A percentile compares a stretch with the other conserved stretches of the same genome.
Conservation (phyloP, 441 rosid species). For the Pelargonium hybrid region DNA sequence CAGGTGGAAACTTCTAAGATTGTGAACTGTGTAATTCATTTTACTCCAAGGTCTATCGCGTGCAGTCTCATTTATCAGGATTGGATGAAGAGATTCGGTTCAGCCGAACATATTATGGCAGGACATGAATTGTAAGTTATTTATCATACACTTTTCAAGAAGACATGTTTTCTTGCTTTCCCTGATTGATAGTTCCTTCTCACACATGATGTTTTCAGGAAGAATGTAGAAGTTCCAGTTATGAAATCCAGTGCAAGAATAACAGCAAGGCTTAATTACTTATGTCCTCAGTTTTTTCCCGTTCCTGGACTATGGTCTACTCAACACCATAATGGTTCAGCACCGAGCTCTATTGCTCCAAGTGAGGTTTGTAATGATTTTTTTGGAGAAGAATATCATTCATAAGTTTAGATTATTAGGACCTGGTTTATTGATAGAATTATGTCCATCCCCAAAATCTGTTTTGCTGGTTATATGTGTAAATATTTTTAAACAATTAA, state of each 20-base stretch:
- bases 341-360: slow-evolving; percentile 19
- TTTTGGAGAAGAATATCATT: background rate
- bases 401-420: background rate
- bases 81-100: slow-evolving; percentile 74
- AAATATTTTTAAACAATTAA: slow-evolving; percentile 1
- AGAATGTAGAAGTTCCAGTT: slow-evolving; percentile 73
- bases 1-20: slow-evolving; percentile 28
- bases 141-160: background rate
- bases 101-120: slow-evolving; percentile 74
- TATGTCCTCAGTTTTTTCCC: slow-evolving; percentile 93
- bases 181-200: slow-evolving; percentile 18
- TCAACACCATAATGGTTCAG: slow-evolving; percentile 7
- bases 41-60: slow-evolving; percentile 57
- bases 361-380: slow-evolving; percentile 39
- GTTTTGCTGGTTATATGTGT: slow-evolving; percentile 9
- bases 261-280: slow-evolving; percentile 71
- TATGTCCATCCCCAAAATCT: background rate
- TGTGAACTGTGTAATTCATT: slow-evolving; percentile 72
- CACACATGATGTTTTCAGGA: slow-evolving; percentile 31
- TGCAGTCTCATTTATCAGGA: slow-evolving; percentile 43
- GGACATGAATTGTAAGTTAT: slow-evolving; percentile 62
- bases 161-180: slow-evolving; percentile 7
- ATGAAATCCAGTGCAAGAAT: slow-evolving; percentile 73
- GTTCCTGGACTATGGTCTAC: slow-evolving; percentile 72
- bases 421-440: background rate